phyloP scores from a whole-genome alignment of 2,329 filamentous ascomycete species.

The Pseudogymnoascus sp. region DNA sequence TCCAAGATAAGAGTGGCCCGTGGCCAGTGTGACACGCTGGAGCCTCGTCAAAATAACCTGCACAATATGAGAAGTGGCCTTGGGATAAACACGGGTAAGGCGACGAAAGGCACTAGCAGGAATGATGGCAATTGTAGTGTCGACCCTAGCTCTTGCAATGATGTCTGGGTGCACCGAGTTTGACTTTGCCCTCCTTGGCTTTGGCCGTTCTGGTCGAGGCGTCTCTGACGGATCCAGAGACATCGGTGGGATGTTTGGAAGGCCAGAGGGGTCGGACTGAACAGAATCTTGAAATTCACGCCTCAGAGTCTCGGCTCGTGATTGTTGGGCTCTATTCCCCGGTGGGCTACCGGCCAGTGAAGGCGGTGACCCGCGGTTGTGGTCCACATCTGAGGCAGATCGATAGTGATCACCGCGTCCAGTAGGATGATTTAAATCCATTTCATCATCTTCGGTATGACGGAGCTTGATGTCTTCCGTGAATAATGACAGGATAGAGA shows the following conservation, averaged over 20 bases:
- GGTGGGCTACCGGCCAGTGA: constrained; percentile 21
- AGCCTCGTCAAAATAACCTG: constrained; percentile 93
- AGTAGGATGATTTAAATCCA: constrained; percentile 30
- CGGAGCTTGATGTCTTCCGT: constrained; percentile 86
- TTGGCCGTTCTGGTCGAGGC: constrained; percentile 21
- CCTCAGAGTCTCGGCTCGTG: not conserved
- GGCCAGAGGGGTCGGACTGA: constrained; percentile 13
- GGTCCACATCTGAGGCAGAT: constrained; percentile 13
- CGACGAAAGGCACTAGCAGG: constrained; percentile 91
- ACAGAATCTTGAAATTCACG: not conserved
- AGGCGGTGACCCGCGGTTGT: constrained; percentile 23
- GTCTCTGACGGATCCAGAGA: constrained; percentile 46
- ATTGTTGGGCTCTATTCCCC: not conserved
- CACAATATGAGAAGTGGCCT: constrained; percentile 93
- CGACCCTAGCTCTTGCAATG: constrained; percentile 87
- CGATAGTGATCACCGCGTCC: constrained; percentile 23
- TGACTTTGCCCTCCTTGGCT: constrained; percentile 39
- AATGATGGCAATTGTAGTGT: constrained; percentile 97
- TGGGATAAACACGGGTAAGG: constrained; percentile 87
- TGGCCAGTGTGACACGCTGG: constrained; percentile 87
- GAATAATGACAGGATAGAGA: constrained; percentile 93
- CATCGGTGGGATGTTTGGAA: constrained; percentile 64
- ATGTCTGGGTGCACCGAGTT: constrained; percentile 93
- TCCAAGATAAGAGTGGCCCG: constrained; percentile 89
- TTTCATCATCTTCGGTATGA: constrained; percentile 50